Evolutionary conservation across 2,329 filamentous ascomycete species (phyloP).

Genomic region (Scopulariopsis brevicaulis): DNA sequence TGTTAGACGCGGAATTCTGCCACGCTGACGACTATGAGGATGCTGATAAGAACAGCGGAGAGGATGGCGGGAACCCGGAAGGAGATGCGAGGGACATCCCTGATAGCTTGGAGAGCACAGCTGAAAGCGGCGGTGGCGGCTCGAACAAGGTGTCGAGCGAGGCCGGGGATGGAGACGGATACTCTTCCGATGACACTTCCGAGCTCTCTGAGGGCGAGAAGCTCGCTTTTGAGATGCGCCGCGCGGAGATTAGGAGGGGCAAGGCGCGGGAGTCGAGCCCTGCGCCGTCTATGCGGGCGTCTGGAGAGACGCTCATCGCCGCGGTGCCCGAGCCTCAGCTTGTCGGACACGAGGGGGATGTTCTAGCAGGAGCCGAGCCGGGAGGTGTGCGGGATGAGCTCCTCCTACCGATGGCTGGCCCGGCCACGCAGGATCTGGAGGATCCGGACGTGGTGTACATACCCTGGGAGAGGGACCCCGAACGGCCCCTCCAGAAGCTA

Average conservation of each 20-base stretch:
- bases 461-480: slow-evolving; percentile 7
- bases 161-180: neutral
- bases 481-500: slow-evolving; percentile 7
- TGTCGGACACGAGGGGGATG: neutral
- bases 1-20: neutral
- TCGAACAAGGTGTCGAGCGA: neutral
- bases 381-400: neutral
- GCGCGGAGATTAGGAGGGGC: slow-evolving; percentile 3
- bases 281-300: neutral
- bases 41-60: no score
- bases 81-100: neutral
- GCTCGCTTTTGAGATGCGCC: neutral
- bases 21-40: no score
- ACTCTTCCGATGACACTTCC: neutral
- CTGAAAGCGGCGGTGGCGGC: neutral
- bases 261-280: neutral
- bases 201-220: neutral
- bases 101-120: neutral
- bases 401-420: neutral
- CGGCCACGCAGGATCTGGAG: neutral
- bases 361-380: no score
- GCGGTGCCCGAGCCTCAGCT: neutral
- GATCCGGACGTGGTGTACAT: neutral
- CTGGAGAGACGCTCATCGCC: neutral
- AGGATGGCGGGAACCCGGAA: neutral